Evolutionary conservation across 768 basidiomycete genomes (phyloP).

Genomic region (Coprinopsis marcescibilis): DNA sequence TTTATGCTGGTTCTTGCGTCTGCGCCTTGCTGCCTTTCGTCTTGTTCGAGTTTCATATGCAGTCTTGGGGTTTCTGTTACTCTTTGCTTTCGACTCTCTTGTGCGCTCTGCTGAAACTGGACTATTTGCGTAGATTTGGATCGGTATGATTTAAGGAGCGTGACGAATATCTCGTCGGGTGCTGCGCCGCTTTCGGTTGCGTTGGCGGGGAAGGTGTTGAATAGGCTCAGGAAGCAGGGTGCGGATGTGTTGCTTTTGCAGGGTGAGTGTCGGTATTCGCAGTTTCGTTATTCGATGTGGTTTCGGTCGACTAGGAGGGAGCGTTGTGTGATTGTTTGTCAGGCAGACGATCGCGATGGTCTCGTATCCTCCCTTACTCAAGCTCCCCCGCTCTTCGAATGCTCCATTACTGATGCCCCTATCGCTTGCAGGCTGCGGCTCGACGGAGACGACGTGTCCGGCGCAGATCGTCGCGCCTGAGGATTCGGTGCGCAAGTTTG

Average conservation of each 20-base stretch:
- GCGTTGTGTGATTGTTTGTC: no score
- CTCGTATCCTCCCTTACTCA: no score
- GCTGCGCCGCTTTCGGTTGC: conserved; percentile 60
- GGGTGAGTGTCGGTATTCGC: conserved; percentile 11
- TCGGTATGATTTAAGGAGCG: conserved; percentile 44
- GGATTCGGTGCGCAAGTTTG: conserved; percentile 35
- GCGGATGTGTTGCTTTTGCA: conserved; percentile 16
- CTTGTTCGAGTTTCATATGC: neutral
- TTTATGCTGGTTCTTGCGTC: conserved; percentile 43
- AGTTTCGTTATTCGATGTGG: no score
- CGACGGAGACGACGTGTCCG: conserved; percentile 61
- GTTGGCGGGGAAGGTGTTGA: conserved; percentile 34
- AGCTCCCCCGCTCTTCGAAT: no score
- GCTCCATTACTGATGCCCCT: neutral
- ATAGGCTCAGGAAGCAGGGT: conserved; percentile 12
- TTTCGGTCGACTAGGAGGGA: no score
- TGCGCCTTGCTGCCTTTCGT: neutral
- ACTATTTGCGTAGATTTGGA: conserved; percentile 30
- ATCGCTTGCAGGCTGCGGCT: conserved; percentile 38
- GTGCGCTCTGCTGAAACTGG: neutral
- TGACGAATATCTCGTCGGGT: conserved; percentile 48
- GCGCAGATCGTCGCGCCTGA: conserved; percentile 36
- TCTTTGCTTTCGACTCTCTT: no score
- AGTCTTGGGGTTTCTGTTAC: no score
- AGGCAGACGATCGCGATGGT: no score